These are phyloP conservation scores for Spathaspora hagerdaliae DNA, from an alignment of 805 yeast species.

Conservation along the genomic window DNA sequence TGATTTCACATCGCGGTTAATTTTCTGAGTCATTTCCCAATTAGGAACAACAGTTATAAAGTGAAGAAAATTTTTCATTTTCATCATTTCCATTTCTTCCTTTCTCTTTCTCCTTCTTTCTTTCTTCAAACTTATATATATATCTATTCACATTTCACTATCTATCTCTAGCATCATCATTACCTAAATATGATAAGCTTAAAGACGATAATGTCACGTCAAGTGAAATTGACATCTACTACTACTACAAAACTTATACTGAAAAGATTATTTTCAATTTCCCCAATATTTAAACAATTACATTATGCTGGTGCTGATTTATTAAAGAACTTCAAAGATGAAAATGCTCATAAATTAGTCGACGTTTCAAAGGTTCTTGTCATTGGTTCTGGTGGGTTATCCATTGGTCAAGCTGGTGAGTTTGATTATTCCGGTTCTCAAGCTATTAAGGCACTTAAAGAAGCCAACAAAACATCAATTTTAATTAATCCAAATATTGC, in stretches of 20 bases:
- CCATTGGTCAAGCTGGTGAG: conserved; percentile 98
- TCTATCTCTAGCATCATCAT: neutral
- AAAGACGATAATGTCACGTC: neutral
- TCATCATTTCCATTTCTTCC: neutral
- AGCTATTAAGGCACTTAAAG: conserved; percentile 92
- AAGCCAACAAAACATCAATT: conserved; percentile 80
- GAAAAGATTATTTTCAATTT: conserved; percentile 4
- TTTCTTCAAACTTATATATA: no score
- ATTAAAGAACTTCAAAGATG: conserved; percentile 52
- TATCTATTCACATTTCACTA: no score
- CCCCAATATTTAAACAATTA: conserved; percentile 11
- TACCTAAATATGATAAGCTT: neutral
- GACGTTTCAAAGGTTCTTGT: conserved; percentile 85
- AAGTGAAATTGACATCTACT: neutral
- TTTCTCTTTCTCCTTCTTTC: conserved; percentile 2
- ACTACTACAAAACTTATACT: neutral
- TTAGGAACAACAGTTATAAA: conserved; percentile 17
- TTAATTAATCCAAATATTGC: conserved; percentile 95
- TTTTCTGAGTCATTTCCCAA: conserved; percentile 28
- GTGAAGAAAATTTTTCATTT: conserved; percentile 4
- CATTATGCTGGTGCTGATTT: conserved; percentile 63
- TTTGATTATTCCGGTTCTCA: conserved; percentile 97
- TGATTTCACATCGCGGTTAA: conserved; percentile 29
- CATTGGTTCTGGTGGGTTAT: conserved; percentile 95
- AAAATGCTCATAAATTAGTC: conserved; percentile 62